Conservation (phyloP, 495 filamentous ascomycete genomes). For the Talaromyces liani region DNA sequence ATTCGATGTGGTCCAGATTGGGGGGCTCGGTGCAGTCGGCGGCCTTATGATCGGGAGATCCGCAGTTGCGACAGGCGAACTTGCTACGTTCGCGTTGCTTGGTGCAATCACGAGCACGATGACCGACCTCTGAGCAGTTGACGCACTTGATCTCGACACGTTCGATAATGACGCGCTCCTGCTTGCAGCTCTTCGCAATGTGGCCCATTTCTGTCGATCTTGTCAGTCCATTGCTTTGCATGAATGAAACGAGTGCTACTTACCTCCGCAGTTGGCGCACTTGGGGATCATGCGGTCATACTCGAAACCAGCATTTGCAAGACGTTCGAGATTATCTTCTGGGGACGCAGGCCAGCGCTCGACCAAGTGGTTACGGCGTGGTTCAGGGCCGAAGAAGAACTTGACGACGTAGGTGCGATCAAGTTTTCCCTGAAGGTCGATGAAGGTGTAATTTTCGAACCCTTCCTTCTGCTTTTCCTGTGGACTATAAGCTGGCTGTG, state of each 20-base stretch:
- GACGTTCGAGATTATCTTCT: slow-evolving; percentile 68
- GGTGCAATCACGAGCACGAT: slow-evolving; percentile 61
- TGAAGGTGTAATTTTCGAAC: slow-evolving; percentile 56
- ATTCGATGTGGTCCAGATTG: slow-evolving; percentile 67
- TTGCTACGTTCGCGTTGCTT: slow-evolving; percentile 45
- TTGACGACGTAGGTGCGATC: slow-evolving; percentile 68
- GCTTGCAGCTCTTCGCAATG: slow-evolving; percentile 57
- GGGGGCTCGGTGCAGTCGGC: slow-evolving; percentile 64
- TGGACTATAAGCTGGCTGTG: slow-evolving; percentile 3
- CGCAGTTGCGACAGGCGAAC: slow-evolving; percentile 78
- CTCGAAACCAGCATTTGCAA: slow-evolving; percentile 63
- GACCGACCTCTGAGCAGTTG: slow-evolving; percentile 70
- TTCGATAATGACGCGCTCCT: slow-evolving; percentile 41
- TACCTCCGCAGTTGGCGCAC: slow-evolving; percentile 63
- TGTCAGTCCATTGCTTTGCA: neutral
- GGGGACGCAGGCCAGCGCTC: slow-evolving; percentile 55
- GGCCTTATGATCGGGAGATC: slow-evolving; percentile 50
- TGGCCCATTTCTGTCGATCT: slow-evolving; percentile 60
- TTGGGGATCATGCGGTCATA: slow-evolving; percentile 59
- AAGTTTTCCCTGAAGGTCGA: slow-evolving; percentile 76
- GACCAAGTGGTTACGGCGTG: slow-evolving; percentile 52
- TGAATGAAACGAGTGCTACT: slow-evolving; percentile 7
- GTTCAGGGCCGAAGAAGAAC: slow-evolving; percentile 56
- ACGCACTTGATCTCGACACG: slow-evolving; percentile 55
- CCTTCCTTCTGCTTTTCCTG: slow-evolving; percentile 46